A percentile compares a stretch with the other conserved stretches of the same genome.
Conservation (phyloP, 108 stramenopile species). For the Pseudonitzschia pungens region DNA sequence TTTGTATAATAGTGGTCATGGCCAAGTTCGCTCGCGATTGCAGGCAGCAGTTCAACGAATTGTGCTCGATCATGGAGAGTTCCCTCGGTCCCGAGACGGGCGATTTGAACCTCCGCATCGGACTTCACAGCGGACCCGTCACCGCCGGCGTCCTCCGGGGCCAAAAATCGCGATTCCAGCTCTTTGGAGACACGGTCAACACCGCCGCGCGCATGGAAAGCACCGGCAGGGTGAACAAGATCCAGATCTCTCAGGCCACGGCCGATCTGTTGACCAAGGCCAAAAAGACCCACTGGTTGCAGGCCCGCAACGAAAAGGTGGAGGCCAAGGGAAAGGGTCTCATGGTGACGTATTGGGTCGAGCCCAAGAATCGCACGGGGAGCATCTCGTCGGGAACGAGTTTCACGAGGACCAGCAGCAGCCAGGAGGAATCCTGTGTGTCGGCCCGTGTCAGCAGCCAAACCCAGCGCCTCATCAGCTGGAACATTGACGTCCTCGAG, state of each 20-base stretch:
- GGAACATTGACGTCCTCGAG: conserved; percentile 40
- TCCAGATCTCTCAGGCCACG: conserved; percentile 55
- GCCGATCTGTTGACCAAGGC: conserved; percentile 44
- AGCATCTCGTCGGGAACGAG: background rate
- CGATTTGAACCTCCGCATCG: conserved; percentile 51
- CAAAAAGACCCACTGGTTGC: conserved; percentile 48
- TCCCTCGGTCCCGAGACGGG: conserved; percentile 38
- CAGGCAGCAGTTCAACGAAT: conserved; percentile 36
- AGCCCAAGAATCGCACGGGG: background rate
- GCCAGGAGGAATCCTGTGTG: too few relatives aligned
- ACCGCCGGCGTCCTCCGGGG: conserved; percentile 62
- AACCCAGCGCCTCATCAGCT: conserved; percentile 25
- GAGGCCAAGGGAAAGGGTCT: conserved; percentile 68
- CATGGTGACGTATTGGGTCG: conserved; percentile 59
- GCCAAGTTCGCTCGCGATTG: conserved; percentile 54
- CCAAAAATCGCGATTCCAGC: conserved; percentile 51
- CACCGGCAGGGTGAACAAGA: conserved; percentile 40
- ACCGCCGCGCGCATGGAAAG: conserved; percentile 62
- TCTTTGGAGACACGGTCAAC: conserved; percentile 80
- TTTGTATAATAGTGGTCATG: conserved; percentile 42
- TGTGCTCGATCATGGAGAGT: conserved; percentile 25
- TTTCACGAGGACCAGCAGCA: too few relatives aligned
- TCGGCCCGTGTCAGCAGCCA: background rate
- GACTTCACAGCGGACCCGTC: conserved; percentile 61
- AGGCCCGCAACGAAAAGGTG: conserved; percentile 36